Conservation (phyloP, 495 filamentous ascomycete genomes). For the Hyaloscypha variabilis region DNA sequence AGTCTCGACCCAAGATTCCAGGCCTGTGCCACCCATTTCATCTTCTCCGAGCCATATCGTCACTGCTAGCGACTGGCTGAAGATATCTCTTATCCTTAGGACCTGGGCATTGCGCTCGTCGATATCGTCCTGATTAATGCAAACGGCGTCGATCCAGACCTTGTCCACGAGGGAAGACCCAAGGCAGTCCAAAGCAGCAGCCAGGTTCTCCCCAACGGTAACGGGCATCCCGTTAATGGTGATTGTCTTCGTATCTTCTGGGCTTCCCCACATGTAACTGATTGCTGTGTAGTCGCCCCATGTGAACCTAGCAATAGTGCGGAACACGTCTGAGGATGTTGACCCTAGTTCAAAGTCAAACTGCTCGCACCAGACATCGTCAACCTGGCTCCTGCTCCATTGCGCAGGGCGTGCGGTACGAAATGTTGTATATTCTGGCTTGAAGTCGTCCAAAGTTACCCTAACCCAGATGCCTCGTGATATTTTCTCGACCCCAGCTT, state of each 20-base stretch:
- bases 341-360: slow-evolving; percentile 25
- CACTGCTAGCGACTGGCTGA: neutral
- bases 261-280: slow-evolving; percentile 29
- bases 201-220: slow-evolving; percentile 22
- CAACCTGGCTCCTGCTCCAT: slow-evolving; percentile 25
- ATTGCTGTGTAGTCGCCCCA: slow-evolving; percentile 28
- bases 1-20: neutral
- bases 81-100: neutral
- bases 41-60: slow-evolving; percentile 9
- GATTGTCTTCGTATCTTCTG: slow-evolving; percentile 20
- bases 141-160: slow-evolving; percentile 4
- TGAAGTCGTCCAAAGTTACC: slow-evolving; percentile 26
- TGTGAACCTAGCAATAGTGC: slow-evolving; percentile 27
- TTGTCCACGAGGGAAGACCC: neutral
- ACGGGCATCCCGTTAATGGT: slow-evolving; percentile 23
- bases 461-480: too few species aligned
- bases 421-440: slow-evolving; percentile 28
- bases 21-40: neutral
- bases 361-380: slow-evolving; percentile 18
- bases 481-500: too few species aligned
- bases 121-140: neutral
- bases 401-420: slow-evolving; percentile 21
- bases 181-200: slow-evolving; percentile 25
- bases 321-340: slow-evolving; percentile 22
- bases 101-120: neutral